A percentile compares a stretch with the other conserved stretches of the same genome.
Conservation (phyloP, 2,329 filamentous ascomycete species). For the Fusarium paranaense region DNA sequence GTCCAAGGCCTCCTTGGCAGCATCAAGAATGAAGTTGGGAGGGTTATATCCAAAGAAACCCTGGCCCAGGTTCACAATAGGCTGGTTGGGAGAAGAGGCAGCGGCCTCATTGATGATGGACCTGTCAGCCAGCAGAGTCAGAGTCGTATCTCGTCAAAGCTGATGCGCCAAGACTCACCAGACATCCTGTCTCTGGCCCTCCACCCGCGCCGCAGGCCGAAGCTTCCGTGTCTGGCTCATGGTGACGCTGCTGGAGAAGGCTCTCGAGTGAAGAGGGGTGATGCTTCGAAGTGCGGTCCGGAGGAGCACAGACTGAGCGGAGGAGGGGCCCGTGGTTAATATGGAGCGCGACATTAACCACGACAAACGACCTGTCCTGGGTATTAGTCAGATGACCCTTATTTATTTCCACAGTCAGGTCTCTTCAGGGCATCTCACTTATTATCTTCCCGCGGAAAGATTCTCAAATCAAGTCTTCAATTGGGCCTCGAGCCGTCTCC, state of each 20-base stretch:
- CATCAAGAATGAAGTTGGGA: conserved; percentile 88
- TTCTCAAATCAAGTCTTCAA: conserved; percentile 11
- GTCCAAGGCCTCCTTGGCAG: conserved; percentile 89
- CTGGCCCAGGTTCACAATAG: conserved; percentile 74
- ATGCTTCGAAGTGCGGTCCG: conserved; percentile 34
- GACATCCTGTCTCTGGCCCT: conserved; percentile 63
- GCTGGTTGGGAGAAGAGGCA: conserved; percentile 70
- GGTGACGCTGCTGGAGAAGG: conserved; percentile 37
- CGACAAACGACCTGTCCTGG: background rate
- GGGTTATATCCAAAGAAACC: conserved; percentile 94
- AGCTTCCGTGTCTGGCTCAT: conserved; percentile 60
- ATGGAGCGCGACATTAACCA: conserved; percentile 44
- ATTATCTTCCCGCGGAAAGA: conserved; percentile 3
- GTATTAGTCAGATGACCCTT: conserved; percentile 21
- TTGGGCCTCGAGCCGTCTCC: conserved; percentile 1
- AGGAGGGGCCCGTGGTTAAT: conserved; percentile 39
- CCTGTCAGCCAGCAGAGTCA: conserved; percentile 52
- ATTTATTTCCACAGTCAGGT: background rate
- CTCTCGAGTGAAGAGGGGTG: conserved; percentile 33
- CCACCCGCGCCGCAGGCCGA: conserved; percentile 63
- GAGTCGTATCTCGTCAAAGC: background rate
- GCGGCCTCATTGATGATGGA: conserved; percentile 76
- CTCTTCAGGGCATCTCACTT: background rate
- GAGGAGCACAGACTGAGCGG: conserved; percentile 35
- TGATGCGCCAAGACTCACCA: conserved; percentile 53